These are phyloP conservation scores for Trichosporon sp. DNA, from an alignment of 1,284 basidiomycete genomes.

Conservation along the genomic window DNA sequence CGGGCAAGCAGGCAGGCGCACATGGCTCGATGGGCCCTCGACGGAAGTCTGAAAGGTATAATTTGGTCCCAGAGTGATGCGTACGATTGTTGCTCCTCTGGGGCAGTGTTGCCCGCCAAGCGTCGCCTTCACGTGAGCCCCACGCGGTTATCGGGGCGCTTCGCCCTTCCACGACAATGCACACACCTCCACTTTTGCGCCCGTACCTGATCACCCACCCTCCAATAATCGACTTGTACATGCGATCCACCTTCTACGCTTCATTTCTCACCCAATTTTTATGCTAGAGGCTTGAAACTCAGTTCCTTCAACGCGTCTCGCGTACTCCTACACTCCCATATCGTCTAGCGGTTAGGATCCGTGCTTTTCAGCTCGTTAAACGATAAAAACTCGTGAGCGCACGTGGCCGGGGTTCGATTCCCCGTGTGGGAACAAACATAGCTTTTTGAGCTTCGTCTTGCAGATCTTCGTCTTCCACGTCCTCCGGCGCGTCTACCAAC, in stretches of 20 bases:
- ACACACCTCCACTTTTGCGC: not conserved
- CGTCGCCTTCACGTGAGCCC: too few species aligned
- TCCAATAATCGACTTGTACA: not conserved
- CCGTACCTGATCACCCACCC: too few species aligned
- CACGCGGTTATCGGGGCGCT: too few species aligned
- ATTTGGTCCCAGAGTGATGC: too few species aligned
- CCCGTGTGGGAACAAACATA: slow-evolving; percentile 3
- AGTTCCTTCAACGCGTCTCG: too few species aligned
- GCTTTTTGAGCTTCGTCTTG: not conserved
- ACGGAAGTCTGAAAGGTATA: too few species aligned
- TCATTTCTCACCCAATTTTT: not conserved
- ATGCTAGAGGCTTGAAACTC: too few species aligned
- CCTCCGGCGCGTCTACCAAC: not conserved
- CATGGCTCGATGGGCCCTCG: too few species aligned
- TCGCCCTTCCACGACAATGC: too few species aligned
- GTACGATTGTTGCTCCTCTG: too few species aligned
- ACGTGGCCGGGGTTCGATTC: slow-evolving; percentile 13
- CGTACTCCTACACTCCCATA: not conserved
- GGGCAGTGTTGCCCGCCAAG: too few species aligned
- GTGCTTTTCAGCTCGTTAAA: not conserved
- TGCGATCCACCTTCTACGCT: not conserved
- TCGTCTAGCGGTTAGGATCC: slow-evolving; percentile 10
- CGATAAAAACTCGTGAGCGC: not conserved
- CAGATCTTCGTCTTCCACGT: not conserved
- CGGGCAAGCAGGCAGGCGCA: too few species aligned